Evolutionary conservation across 495 filamentous ascomycete species (phyloP).

Genomic region (Xylaria nigripes): DNA sequence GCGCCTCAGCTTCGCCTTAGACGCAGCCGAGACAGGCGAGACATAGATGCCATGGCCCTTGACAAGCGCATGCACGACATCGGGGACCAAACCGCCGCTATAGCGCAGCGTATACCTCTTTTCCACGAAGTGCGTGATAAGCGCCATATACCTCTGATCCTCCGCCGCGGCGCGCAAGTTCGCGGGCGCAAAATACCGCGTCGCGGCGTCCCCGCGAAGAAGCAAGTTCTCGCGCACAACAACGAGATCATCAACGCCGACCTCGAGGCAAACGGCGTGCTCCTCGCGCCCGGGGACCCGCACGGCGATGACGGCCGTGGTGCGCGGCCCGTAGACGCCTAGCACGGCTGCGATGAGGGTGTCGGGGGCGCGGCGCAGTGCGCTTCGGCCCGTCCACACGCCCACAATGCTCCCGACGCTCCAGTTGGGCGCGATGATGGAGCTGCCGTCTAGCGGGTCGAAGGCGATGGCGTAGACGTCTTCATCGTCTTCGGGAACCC

Average conservation of each 20-base stretch:
- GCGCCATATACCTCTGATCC: constrained; percentile 31
- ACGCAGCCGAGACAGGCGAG: constrained; percentile 36
- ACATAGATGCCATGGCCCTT: constrained; percentile 47
- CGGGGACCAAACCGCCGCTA: constrained; percentile 45
- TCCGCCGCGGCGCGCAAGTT: constrained; percentile 43
- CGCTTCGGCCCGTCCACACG: constrained; percentile 40
- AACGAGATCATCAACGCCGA: constrained; percentile 25
- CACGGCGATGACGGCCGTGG: constrained; percentile 40
- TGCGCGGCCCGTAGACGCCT: constrained; percentile 45
- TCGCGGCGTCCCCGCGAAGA: constrained; percentile 10
- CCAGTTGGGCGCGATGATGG: constrained; percentile 48
- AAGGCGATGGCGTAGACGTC: constrained; percentile 49
- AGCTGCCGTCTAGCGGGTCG: constrained; percentile 47
- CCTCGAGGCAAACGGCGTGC: constrained; percentile 31
- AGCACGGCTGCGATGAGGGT: constrained; percentile 40
- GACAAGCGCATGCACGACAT: constrained; percentile 43
- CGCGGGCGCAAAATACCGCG: constrained; percentile 43
- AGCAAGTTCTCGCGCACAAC: constrained; percentile 29
- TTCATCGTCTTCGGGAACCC: neutral
- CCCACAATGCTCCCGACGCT: constrained; percentile 46
- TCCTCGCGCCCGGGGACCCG: constrained; percentile 24
- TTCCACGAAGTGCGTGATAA: constrained; percentile 34
- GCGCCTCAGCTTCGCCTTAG: constrained; percentile 42
- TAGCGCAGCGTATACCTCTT: constrained; percentile 44
- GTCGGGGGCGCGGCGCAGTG: constrained; percentile 30